Conservation (phyloP, 73 alveolate species). For the Tetrahymena malaccensis region DNA sequence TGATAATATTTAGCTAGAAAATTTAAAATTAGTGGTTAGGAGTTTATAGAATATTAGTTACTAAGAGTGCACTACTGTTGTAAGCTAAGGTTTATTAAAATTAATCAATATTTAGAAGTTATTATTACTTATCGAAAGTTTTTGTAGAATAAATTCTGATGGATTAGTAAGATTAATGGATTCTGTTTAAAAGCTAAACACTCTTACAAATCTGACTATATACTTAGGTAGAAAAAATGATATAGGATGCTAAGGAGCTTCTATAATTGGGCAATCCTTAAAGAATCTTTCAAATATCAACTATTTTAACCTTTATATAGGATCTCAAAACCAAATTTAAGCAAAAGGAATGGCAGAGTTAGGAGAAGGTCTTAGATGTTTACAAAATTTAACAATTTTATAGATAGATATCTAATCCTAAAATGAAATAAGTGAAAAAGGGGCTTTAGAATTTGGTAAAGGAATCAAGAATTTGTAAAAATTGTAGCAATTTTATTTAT, state of each 20-base stretch:
- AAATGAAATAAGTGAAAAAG: neutral
- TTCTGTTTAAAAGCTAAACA: neutral
- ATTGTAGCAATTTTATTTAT: neutral
- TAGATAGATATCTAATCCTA: neutral
- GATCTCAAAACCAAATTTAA: neutral
- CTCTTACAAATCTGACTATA: neutral
- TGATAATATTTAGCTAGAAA: neutral
- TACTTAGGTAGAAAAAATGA: neutral
- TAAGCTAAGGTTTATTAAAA: neutral
- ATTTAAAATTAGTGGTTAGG: neutral
- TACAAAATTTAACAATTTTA: neutral
- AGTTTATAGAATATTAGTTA: neutral
- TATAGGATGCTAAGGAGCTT: neutral
- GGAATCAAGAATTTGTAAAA: neutral
- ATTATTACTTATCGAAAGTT: neutral
- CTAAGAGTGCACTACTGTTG: neutral
- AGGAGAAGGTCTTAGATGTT: neutral
- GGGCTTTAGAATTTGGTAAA: neutral
- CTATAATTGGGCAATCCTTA: neutral
- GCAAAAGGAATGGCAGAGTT: neutral
- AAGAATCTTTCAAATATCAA: neutral
- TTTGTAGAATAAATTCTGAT: neutral
- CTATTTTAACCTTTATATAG: neutral
- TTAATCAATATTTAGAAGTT: neutral
- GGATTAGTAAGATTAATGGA: neutral